Percentiles rank a stretch among this genome's conserved stretches.
phyloP scores from a whole-genome alignment of 257 asterid species.

The Solanum etuberosum region DNA sequence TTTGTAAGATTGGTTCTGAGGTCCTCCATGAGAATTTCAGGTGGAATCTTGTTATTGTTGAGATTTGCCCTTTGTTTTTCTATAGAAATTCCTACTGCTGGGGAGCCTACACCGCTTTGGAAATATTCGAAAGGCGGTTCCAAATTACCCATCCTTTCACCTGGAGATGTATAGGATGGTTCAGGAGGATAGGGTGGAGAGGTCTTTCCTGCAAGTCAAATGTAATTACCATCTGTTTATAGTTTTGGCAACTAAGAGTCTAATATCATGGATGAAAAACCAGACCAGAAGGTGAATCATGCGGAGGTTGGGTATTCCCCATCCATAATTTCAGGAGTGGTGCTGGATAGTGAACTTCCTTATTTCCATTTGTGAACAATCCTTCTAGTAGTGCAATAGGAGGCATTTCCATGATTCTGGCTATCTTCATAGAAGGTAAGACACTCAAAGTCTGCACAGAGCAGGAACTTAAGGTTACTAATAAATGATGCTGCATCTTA shows the following conservation, averaged over 20 bases:
- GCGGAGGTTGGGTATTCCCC: conserved; percentile 50
- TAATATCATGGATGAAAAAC: conserved; percentile 1
- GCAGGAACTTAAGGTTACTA: neutral
- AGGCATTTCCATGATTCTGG: conserved; percentile 60
- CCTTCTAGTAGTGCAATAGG: conserved; percentile 50
- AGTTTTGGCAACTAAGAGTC: neutral
- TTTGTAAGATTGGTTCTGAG: conserved; percentile 26
- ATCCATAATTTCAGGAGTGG: conserved; percentile 57
- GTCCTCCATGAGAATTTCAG: conserved; percentile 37
- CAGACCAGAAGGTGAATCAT: conserved; percentile 80
- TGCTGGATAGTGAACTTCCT: conserved; percentile 50
- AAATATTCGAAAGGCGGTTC: conserved; percentile 55
- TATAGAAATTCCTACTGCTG: conserved; percentile 23
- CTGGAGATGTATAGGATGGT: conserved; percentile 58
- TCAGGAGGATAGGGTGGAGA: conserved; percentile 48
- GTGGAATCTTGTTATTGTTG: conserved; percentile 17
- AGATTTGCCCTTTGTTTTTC: conserved; percentile 50
- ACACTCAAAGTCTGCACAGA: conserved; percentile 32
- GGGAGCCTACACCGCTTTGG: conserved; percentile 33
- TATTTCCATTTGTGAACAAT: conserved; percentile 21
- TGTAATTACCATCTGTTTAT: conserved; percentile 2
- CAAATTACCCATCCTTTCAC: conserved; percentile 28
- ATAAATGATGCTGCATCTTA: neutral
- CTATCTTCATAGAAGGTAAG: conserved; percentile 40
- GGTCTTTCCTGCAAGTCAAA: conserved; percentile 34